A percentile compares a stretch with the other conserved stretches of the same genome.
Conservation (phyloP, 345 rosid species). For the Eutrema heterophyllum region DNA sequence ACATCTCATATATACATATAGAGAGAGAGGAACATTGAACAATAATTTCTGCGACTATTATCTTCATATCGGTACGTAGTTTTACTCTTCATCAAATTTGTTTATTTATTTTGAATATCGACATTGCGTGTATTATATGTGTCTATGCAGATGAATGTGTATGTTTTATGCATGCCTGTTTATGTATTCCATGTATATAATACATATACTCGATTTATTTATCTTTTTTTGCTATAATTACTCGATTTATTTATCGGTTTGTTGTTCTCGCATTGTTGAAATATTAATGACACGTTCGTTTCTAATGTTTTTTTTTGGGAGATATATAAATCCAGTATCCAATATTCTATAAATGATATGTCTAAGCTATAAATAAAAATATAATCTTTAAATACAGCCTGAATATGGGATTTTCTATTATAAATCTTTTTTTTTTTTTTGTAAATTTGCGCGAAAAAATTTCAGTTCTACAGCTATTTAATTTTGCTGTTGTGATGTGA, state of each 20-base stretch:
- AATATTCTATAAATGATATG: background rate
- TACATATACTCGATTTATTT: background rate
- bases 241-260: background rate
- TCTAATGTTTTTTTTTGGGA: constrained; percentile 9
- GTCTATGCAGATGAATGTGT: background rate
- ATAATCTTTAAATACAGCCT: background rate
- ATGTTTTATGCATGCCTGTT: background rate
- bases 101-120: background rate
- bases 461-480: constrained; percentile 1
- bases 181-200: background rate
- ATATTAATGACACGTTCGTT: background rate
- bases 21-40: background rate
- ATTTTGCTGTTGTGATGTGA: constrained; percentile 11
- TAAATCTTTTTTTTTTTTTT: background rate
- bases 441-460: background rate
- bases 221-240: background rate
- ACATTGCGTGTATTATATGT: background rate
- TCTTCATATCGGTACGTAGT: constrained; percentile 22
- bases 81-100: background rate
- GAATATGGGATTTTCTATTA: background rate
- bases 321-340: background rate
- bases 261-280: background rate
- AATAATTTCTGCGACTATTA: background rate
- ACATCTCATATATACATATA: background rate
- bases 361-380: background rate